A percentile compares a stretch with the other conserved stretches of the same genome.
Evolutionary conservation across 1,139 yeast genomes (phyloP).

Genomic region (Magnusiomyces suaveolens): DNA sequence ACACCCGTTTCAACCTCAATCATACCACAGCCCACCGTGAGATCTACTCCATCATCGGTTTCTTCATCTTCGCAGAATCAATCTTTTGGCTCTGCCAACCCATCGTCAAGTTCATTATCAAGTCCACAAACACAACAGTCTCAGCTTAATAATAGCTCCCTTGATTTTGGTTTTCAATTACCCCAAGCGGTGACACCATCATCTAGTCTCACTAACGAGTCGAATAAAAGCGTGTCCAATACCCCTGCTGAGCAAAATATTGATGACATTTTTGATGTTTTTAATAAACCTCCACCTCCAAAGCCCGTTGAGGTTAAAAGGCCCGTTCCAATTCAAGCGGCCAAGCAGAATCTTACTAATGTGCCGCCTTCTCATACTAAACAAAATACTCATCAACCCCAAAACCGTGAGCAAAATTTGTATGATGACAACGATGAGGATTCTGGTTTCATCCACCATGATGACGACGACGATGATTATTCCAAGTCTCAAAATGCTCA

Average conservation of each 20-base stretch:
- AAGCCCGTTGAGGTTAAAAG: neutral
- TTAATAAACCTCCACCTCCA: slow-evolving; percentile 25
- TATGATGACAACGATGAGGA: neutral
- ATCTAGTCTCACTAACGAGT: too few species aligned
- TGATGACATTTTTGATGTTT: slow-evolving; percentile 30
- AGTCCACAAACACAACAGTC: too few species aligned
- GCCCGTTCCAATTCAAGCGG: slow-evolving; percentile 8
- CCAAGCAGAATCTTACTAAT: neutral
- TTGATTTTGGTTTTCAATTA: neutral
- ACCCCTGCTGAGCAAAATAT: slow-evolving; percentile 13
- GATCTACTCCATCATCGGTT: neutral
- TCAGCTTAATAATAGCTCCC: too few species aligned
- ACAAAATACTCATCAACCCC: neutral
- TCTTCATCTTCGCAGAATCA: neutral
- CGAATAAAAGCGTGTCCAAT: neutral
- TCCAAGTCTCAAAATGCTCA: neutral
- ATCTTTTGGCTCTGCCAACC: neutral
- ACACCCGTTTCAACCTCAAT: neutral
- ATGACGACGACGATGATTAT: neutral
- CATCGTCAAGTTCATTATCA: too few species aligned
- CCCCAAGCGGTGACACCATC: slow-evolving; percentile 7
- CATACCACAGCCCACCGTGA: neutral
- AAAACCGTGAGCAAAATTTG: neutral
- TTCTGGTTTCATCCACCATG: neutral
- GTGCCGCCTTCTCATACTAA: neutral